Conservation (phyloP, 1,284 basidiomycete species). For the Ustilago esculenta region DNA sequence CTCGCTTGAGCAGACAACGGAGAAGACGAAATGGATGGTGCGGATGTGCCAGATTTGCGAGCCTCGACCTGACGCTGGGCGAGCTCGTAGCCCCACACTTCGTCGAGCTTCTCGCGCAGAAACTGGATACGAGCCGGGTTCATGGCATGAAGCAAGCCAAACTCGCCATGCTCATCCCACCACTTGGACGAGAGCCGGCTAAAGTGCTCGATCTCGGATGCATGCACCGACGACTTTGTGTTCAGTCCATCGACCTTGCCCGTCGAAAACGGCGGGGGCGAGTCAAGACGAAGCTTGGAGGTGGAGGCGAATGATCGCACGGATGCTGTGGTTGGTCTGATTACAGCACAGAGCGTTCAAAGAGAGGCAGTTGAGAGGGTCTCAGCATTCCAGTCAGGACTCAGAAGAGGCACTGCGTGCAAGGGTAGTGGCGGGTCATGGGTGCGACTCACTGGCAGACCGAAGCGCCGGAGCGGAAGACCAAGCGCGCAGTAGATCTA, state of each 20-base stretch:
- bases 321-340: slow-evolving; percentile 1
- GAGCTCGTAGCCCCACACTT: slow-evolving; percentile 60
- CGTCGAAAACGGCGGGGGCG: slow-evolving; percentile 6
- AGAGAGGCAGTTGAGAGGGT: slow-evolving; percentile 1
- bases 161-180: slow-evolving; percentile 97
- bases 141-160: slow-evolving; percentile 90
- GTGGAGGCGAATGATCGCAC: slow-evolving; percentile 33
- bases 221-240: slow-evolving; percentile 46
- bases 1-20: slow-evolving; percentile 46
- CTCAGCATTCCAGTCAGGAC: slow-evolving; percentile 8
- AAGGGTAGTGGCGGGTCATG: not conserved
- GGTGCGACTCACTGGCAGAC: slow-evolving; percentile 39
- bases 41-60: not conserved
- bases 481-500: slow-evolving; percentile 5
- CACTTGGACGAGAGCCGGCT: slow-evolving; percentile 88
- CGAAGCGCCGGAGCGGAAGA: slow-evolving; percentile 10
- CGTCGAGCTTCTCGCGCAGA: slow-evolving; percentile 77
- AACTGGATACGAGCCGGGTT: slow-evolving; percentile 89
- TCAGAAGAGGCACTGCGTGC: not conserved
- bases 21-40: slow-evolving; percentile 67
- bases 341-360: not conserved
- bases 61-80: slow-evolving; percentile 40
- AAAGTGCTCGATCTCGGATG: slow-evolving; percentile 78
- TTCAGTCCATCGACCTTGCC: not conserved
- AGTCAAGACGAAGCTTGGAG: slow-evolving; percentile 34